phyloP scores from a whole-genome alignment of 1,139 yeast genomes.

The Protomyces pachydermus region DNA sequence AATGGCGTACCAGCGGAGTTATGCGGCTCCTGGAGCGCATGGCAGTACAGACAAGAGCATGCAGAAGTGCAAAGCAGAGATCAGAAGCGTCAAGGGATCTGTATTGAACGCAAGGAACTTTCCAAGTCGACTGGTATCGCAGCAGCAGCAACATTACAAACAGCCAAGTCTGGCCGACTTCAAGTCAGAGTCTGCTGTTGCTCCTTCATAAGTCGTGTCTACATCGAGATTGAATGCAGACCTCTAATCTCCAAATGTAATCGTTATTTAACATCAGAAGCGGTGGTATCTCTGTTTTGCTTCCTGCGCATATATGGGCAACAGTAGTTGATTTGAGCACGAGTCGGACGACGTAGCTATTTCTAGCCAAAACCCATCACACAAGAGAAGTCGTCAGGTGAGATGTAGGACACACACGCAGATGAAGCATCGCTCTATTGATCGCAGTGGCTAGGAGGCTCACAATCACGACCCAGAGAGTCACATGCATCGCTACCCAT shows the following conservation, averaged over 20 bases:
- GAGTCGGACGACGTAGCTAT: too few species aligned
- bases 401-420: too few species aligned
- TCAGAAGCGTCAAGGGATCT: slow-evolving; percentile 31
- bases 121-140: background rate
- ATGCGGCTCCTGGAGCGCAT: background rate
- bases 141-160: background rate
- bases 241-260: background rate
- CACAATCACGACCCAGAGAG: too few species aligned
- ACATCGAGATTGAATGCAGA: background rate
- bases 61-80: slow-evolving; percentile 30
- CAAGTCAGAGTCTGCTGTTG: background rate
- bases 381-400: too few species aligned
- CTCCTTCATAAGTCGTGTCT: background rate
- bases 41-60: slow-evolving; percentile 2
- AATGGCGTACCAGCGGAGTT: background rate
- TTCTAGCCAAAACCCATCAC: too few species aligned
- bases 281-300: too few species aligned
- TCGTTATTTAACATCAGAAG: background rate
- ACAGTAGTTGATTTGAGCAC: too few species aligned
- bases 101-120: slow-evolving; percentile 29
- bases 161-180: background rate
- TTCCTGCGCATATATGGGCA: too few species aligned
- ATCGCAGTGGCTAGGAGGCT: too few species aligned
- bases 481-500: slow-evolving; percentile 7
- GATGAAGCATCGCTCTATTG: too few species aligned